Evolutionary conservation across 371 early-diverging fungal species (phyloP).

Genomic region (Mortierella sp.): DNA sequence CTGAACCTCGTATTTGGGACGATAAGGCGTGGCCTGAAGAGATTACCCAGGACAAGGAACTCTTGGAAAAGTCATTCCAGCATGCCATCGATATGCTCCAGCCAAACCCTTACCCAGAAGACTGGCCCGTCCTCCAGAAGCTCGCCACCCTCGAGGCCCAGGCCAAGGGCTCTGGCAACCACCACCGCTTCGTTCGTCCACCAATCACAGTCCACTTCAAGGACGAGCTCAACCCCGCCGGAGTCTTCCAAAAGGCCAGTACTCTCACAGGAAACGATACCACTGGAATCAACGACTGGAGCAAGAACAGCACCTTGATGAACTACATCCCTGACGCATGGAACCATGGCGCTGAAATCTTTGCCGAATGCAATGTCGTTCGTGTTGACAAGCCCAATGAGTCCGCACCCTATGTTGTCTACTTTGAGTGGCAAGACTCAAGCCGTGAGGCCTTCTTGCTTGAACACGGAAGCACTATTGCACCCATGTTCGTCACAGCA

Average conservation of each 20-base stretch:
- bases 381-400: slow-evolving; percentile 41
- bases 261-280: slow-evolving; percentile 59
- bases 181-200: slow-evolving; percentile 51
- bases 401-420: slow-evolving; percentile 47
- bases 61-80: slow-evolving; percentile 52
- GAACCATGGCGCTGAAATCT: slow-evolving; percentile 62
- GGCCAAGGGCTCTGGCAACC: slow-evolving; percentile 46
- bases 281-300: slow-evolving; percentile 59
- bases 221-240: slow-evolving; percentile 56
- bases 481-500: slow-evolving; percentile 58
- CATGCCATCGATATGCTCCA: slow-evolving; percentile 56
- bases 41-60: slow-evolving; percentile 39
- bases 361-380: slow-evolving; percentile 50
- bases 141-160: slow-evolving; percentile 53
- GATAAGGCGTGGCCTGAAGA: slow-evolving; percentile 52
- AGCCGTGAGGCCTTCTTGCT: slow-evolving; percentile 33
- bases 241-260: slow-evolving; percentile 50
- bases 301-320: slow-evolving; percentile 59
- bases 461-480: slow-evolving; percentile 37
- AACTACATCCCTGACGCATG: slow-evolving; percentile 61
- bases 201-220: slow-evolving; percentile 58
- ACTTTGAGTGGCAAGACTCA: slow-evolving; percentile 58
- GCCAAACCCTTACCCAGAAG: slow-evolving; percentile 52
- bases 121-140: slow-evolving; percentile 58
- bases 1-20: slow-evolving; percentile 57